These are phyloP conservation scores for Spizellomyces punctatus DNA, from an alignment of 192 early-diverging fungal species.

Conservation along the genomic window DNA sequence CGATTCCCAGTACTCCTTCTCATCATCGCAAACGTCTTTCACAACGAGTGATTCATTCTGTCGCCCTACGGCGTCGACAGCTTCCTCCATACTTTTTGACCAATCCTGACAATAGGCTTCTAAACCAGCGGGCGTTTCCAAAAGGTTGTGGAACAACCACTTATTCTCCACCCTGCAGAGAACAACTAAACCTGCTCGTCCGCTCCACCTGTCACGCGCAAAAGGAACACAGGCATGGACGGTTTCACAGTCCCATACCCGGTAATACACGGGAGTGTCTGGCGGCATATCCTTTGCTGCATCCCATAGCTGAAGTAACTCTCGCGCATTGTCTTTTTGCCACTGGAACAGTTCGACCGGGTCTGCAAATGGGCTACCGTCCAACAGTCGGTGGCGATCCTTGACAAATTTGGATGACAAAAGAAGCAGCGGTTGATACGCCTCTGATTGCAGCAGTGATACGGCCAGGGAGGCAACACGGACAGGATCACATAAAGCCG, in stretches of 20 bases:
- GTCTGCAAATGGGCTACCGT: neutral
- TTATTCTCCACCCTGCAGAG: neutral
- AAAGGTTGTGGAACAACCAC: neutral
- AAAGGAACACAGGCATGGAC: constrained; percentile 1
- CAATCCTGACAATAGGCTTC: neutral
- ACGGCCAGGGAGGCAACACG: neutral
- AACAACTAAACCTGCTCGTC: neutral
- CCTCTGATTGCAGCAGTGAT: neutral
- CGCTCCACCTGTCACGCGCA: neutral
- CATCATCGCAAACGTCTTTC: neutral
- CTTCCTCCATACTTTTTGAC: neutral
- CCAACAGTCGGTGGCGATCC: neutral
- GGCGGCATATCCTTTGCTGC: neutral
- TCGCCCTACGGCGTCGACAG: neutral
- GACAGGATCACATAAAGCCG: neutral
- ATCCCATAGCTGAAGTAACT: neutral
- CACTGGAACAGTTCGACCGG: neutral
- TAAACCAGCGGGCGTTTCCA: neutral
- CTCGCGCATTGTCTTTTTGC: neutral
- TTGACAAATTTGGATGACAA: neutral
- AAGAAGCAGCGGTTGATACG: neutral
- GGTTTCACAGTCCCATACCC: neutral
- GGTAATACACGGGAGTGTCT: neutral
- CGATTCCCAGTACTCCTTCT: neutral
- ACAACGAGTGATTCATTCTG: neutral